Conservation (phyloP, 148 eudicot species). For the Rhododendron henanense region DNA sequence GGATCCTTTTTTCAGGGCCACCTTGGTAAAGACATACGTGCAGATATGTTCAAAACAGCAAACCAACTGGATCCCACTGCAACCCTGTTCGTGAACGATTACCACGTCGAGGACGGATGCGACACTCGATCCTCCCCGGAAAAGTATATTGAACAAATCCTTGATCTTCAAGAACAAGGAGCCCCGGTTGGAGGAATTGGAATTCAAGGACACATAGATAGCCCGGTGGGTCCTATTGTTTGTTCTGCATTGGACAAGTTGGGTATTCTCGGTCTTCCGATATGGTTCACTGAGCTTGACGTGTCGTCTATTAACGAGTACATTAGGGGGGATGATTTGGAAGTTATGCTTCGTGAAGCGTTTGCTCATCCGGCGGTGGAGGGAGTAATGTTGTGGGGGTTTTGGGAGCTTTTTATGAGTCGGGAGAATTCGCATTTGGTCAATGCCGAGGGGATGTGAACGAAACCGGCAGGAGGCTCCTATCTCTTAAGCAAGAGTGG, state of each 20-base stretch:
- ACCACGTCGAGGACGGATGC: constrained; percentile 76
- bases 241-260: constrained; percentile 72
- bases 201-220: constrained; percentile 85
- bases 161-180: constrained; percentile 74
- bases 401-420: constrained; percentile 86
- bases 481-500: constrained; percentile 75
- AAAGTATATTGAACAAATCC: constrained; percentile 72
- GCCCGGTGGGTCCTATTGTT: constrained; percentile 77
- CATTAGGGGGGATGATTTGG: constrained; percentile 80
- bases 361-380: constrained; percentile 92
- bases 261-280: constrained; percentile 81
- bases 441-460: constrained; percentile 84
- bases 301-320: constrained; percentile 74
- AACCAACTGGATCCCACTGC: constrained; percentile 69
- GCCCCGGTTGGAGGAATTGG: constrained; percentile 91
- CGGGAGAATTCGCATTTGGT: constrained; percentile 67
- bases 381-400: constrained; percentile 90
- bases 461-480: constrained; percentile 72
- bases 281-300: constrained; percentile 95
- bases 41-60: constrained; percentile 78
- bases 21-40: constrained; percentile 67
- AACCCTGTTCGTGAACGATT: constrained; percentile 77
- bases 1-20: constrained; percentile 77
- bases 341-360: constrained; percentile 87
- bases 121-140: constrained; percentile 72